Evolutionary conservation across 1,284 basidiomycete species (phyloP).

Genomic region (Coniferiporia sulphurascens): DNA sequence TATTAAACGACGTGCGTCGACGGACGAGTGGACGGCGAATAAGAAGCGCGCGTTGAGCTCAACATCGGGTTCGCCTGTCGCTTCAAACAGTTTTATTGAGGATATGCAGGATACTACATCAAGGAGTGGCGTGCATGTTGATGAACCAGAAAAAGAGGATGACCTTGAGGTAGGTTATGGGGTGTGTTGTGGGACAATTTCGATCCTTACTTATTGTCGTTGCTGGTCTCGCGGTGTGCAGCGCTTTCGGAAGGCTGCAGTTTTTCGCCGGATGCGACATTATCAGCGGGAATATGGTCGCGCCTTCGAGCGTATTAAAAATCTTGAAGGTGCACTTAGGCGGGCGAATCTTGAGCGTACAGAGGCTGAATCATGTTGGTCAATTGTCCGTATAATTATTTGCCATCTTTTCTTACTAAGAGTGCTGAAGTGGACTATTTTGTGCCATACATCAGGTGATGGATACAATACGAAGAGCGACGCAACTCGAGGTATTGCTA

Average conservation of each 20-base stretch:
- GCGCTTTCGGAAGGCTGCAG: constrained; percentile 86
- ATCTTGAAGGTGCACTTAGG: constrained; percentile 7
- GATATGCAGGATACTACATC: constrained; percentile 6
- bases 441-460: constrained; percentile 1
- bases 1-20: constrained; percentile 10
- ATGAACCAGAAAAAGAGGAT: constrained; percentile 55
- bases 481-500: not conserved
- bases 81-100: constrained; percentile 47
- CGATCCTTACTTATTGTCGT: not conserved
- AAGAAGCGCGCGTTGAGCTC: constrained; percentile 67
- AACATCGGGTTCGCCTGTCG: constrained; percentile 49
- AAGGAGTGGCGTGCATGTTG: constrained; percentile 32
- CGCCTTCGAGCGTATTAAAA: constrained; percentile 51
- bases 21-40: constrained; percentile 24
- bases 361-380: constrained; percentile 14
- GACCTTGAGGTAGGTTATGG: constrained; percentile 59
- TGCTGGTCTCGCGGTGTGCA: constrained; percentile 27
- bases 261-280: constrained; percentile 87
- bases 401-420: not conserved
- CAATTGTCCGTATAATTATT: constrained; percentile 8
- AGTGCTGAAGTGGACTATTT: not conserved
- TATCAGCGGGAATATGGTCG: constrained; percentile 81
- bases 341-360: constrained; percentile 1
- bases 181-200: not conserved
- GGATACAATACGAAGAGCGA: constrained; percentile 36